Percentiles rank a stretch among this genome's conserved stretches.
These are phyloP conservation scores for Luffa acutangula DNA, from an alignment of 306 rosid genomes.

Conservation along the genomic window DNA sequence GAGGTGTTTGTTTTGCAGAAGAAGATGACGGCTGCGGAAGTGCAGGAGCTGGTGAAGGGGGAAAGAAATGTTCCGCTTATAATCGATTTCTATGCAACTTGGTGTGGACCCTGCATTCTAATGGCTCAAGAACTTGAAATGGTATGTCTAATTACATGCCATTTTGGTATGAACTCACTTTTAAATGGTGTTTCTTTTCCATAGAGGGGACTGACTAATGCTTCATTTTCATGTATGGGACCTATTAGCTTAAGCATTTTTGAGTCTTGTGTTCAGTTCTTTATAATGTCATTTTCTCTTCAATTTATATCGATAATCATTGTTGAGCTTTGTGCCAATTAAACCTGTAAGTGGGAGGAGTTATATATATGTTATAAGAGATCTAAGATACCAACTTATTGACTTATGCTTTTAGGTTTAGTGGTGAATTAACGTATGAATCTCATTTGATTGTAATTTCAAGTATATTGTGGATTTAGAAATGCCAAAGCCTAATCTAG, in stretches of 20 bases:
- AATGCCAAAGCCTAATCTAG: neutral
- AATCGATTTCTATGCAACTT: conserved; percentile 83
- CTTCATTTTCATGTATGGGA: neutral
- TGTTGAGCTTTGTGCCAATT: neutral
- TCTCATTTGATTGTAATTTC: neutral
- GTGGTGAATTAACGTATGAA: neutral
- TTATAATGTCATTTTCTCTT: neutral
- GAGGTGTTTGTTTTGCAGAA: conserved; percentile 30
- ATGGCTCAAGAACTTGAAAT: conserved; percentile 98
- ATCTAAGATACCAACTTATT: neutral
- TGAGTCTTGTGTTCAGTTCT: neutral
- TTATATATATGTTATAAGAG: neutral
- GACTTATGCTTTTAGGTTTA: neutral
- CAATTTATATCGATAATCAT: neutral
- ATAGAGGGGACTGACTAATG: neutral
- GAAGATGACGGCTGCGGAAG: conserved; percentile 65
- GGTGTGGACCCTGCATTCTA: conserved; percentile 95
- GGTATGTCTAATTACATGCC: conserved; percentile 30
- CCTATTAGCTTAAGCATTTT: neutral
- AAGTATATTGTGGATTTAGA: neutral
- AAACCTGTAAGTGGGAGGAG: neutral
- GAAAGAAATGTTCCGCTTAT: conserved; percentile 76
- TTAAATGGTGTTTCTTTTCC: neutral
- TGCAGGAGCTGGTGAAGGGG: conserved; percentile 86
- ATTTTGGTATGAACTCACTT: neutral